Evolutionary conservation across 2,329 filamentous ascomycete species (phyloP).

Genomic region (Sodiomyces alkalinus): DNA sequence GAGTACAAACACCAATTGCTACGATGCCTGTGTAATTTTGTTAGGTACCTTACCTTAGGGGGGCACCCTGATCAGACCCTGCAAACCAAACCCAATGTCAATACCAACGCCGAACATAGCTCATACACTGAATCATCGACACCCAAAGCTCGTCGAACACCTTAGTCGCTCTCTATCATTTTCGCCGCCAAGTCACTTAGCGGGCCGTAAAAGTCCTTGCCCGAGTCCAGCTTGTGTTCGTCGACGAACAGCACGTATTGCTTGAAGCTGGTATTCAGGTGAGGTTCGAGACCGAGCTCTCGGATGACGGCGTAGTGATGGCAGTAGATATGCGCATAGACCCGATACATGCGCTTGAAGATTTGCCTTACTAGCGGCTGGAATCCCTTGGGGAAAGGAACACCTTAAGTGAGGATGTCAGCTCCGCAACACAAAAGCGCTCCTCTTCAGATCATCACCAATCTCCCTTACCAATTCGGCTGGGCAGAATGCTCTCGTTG

Average conservation of each 20-base stretch:
- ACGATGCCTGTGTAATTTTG: too few species aligned
- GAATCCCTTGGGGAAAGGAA: constrained; percentile 90
- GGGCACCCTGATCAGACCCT: too few species aligned
- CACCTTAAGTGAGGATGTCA: constrained; percentile 41
- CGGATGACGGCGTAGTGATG: constrained; percentile 97
- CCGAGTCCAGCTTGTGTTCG: constrained; percentile 82
- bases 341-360: constrained; percentile 97
- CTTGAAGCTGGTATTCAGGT: constrained; percentile 98
- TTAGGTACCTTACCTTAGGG: too few species aligned
- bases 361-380: constrained; percentile 79
- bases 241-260: constrained; percentile 98
- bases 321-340: constrained; percentile 99
- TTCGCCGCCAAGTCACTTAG: constrained; percentile 92
- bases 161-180: constrained; percentile 84
- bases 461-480: constrained; percentile 55
- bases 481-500: constrained; percentile 91
- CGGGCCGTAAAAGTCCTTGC: constrained; percentile 95
- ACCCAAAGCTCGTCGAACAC: not conserved
- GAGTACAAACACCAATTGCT: too few species aligned
- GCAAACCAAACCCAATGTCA: too few species aligned
- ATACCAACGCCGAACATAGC: too few species aligned
- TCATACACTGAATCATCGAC: constrained; percentile 1
- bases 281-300: constrained; percentile 86
- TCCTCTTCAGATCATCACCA: too few species aligned
- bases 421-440: too few species aligned